A percentile compares a stretch with the other conserved stretches of the same genome.
Conservation (phyloP, 1,139 yeast species). For the Debaryomyces fabryi region DNA sequence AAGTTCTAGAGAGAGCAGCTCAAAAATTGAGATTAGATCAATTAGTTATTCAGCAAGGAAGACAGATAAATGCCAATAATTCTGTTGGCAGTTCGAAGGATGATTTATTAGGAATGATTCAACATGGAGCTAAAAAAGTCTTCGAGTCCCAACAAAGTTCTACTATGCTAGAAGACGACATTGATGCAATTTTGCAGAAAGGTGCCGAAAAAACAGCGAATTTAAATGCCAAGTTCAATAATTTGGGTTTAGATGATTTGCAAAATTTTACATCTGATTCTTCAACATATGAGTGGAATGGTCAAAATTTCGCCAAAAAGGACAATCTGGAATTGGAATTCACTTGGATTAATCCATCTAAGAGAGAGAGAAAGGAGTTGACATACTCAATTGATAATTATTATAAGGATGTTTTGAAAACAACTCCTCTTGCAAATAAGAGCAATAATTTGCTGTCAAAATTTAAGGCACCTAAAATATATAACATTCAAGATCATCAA, state of each 20-base stretch:
- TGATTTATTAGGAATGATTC: conserved; percentile 91
- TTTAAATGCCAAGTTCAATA: conserved; percentile 77
- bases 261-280: conserved; percentile 87
- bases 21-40: conserved; percentile 92
- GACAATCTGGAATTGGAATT: conserved; percentile 46
- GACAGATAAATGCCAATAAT: conserved; percentile 50
- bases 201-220: conserved; percentile 83
- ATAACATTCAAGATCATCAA: conserved; percentile 83
- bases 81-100: conserved; percentile 61
- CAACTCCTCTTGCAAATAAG: conserved; percentile 21
- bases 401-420: conserved; percentile 74
- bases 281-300: conserved; percentile 97
- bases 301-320: conserved; percentile 83
- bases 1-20: conserved; percentile 93
- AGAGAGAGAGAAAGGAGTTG: conserved; percentile 88
- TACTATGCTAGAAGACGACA: conserved; percentile 64
- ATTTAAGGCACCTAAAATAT: conserved; percentile 69
- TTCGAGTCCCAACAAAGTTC: conserved; percentile 53
- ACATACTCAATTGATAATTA: conserved; percentile 87
- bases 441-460: conserved; percentile 35
- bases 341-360: conserved; percentile 84
- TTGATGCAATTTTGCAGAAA: conserved; percentile 72
- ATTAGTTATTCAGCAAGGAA: conserved; percentile 93
- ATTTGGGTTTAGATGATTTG: conserved; percentile 86
- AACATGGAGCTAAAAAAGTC: conserved; percentile 92